Evolutionary conservation across 257 asterid species (phyloP), one percentile per base, ranked within the genome.

Genomic region (Thymus mandschuricus): DNA sequence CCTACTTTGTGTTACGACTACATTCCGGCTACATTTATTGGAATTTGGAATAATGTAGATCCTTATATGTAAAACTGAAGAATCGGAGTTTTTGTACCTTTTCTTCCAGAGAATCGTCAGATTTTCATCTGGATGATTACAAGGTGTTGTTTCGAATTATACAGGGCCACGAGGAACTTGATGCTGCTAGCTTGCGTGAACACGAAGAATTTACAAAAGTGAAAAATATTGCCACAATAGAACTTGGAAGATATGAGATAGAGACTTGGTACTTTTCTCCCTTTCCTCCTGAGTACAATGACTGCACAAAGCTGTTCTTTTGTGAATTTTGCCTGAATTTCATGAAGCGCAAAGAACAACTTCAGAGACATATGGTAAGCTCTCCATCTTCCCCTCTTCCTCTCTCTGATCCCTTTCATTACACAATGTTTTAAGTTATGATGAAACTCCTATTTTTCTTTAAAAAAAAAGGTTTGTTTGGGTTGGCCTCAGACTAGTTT

Each of bases 201-300:
- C 99, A 91, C 64, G 97, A 92, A 76, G 99, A 94, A 68, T 92
- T 94, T 78, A 91, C 99, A 8, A 91, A 91, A 81, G 98, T 93
- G 6, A 91, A 91, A 75, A 94, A 94, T 72, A 89, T 94, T 67
- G 97, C 96, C 63, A 89, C 89, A n/a, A 88, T 94, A 61, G 99
- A 94, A 77, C 98, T 94, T 60, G 99, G 99, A 74, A 82, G 92
- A 82, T 94, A 91, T 61, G 99, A 94, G 86, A 94, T 94, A 54
- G 99, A 94, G 86, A 94, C 99, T 41, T 94, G 99, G 99, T 94
- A 94, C 76, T 94, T 91, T 82, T 91, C 99, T 10, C 97, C 99
- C 55, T 94, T 93, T 79, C 98, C 97, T 74, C 96, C 98, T 44
- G 98, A 93, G 72, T 91, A 91, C 86, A 89, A 87, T 65, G 98